These are phyloP conservation scores for Aureobasidium pullulans DNA, from an alignment of 2,329 filamentous ascomycete species.

Conservation along the genomic window DNA sequence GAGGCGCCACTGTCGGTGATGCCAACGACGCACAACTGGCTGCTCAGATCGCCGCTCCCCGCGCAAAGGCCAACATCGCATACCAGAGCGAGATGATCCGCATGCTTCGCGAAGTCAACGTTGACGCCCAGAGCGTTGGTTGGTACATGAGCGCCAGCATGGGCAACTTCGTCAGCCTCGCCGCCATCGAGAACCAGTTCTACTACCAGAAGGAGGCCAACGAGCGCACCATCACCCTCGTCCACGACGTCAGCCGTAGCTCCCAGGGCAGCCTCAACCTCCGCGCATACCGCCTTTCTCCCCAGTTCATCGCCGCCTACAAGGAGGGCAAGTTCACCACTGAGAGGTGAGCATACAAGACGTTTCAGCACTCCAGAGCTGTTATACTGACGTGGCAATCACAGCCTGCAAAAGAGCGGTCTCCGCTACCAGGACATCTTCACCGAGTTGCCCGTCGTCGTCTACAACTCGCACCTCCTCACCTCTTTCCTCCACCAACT, in stretches of 20 bases:
- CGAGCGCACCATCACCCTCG: slow-evolving; percentile 76
- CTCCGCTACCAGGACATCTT: slow-evolving; percentile 91
- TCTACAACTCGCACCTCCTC: slow-evolving; percentile 97
- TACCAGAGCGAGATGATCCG: slow-evolving; percentile 98
- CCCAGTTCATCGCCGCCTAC: slow-evolving; percentile 78
- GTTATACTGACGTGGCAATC: slow-evolving; percentile 20
- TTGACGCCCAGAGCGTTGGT: slow-evolving; percentile 94
- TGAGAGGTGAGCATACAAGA: slow-evolving; percentile 62
- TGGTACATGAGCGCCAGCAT: slow-evolving; percentile 99
- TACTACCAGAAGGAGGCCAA: slow-evolving; percentile 92
- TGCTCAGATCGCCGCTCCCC: slow-evolving; percentile 77
- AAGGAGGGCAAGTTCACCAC: slow-evolving; percentile 98
- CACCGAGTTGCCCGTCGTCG: slow-evolving; percentile 75
- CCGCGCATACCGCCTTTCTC: slow-evolving; percentile 84
- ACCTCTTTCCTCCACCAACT: slow-evolving; percentile 93
- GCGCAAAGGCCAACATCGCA: slow-evolving; percentile 77
- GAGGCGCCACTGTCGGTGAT: slow-evolving; percentile 57
- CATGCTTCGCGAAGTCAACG: slow-evolving; percentile 92
- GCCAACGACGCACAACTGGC: slow-evolving; percentile 58
- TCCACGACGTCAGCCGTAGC: slow-evolving; percentile 93
- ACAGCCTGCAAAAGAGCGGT: slow-evolving; percentile 86
- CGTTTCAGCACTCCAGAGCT: neutral
- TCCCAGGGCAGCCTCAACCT: slow-evolving; percentile 85
- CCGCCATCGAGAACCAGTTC: slow-evolving; percentile 96
- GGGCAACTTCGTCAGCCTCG: slow-evolving; percentile 94